Evolutionary conservation across 352 stramenopile species (phyloP).

Genomic region (Phytophthora brassicae): DNA sequence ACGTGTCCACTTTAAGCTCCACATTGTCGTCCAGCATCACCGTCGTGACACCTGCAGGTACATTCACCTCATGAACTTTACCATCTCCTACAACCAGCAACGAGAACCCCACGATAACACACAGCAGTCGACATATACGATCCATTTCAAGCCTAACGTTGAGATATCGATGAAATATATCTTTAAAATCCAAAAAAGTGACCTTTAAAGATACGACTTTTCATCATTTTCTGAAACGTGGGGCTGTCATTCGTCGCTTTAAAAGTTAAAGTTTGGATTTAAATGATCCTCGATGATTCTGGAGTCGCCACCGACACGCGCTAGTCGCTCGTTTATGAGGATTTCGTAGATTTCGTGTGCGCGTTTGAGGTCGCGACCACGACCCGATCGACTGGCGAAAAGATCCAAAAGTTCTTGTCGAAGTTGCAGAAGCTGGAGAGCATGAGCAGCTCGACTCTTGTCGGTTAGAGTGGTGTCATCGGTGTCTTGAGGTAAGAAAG

Average conservation of each 20-base stretch:
- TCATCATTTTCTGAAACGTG: slow-evolving; percentile 16
- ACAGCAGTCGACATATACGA: slow-evolving; percentile 2
- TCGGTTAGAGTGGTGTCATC: background rate
- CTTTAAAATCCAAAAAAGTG: slow-evolving; percentile 4
- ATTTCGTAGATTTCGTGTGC: slow-evolving; percentile 38
- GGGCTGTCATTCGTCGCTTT: slow-evolving; percentile 4
- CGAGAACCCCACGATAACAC: background rate
- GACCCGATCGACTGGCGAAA: slow-evolving; percentile 35
- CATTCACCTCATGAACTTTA: slow-evolving; percentile 39
- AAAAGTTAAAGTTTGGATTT: too few species aligned
- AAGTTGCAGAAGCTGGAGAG: slow-evolving; percentile 45
- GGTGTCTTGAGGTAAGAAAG: background rate
- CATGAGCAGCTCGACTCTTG: slow-evolving; percentile 25
- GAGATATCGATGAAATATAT: slow-evolving; percentile 8
- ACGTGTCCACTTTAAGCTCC: slow-evolving; percentile 47
- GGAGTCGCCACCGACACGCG: slow-evolving; percentile 18
- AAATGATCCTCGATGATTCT: slow-evolving; percentile 16
- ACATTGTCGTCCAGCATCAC: slow-evolving; percentile 41
- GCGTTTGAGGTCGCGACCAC: slow-evolving; percentile 33
- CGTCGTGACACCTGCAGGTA: slow-evolving; percentile 55
- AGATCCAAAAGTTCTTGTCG: slow-evolving; percentile 60
- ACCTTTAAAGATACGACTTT: slow-evolving; percentile 11
- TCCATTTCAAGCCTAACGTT: background rate
- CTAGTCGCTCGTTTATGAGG: slow-evolving; percentile 33
- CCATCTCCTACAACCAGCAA: slow-evolving; percentile 5